A percentile compares a stretch with the other conserved stretches of the same genome.
phyloP scores from a whole-genome alignment of 306 rosid genomes.

The Ormosia semicastrata region DNA sequence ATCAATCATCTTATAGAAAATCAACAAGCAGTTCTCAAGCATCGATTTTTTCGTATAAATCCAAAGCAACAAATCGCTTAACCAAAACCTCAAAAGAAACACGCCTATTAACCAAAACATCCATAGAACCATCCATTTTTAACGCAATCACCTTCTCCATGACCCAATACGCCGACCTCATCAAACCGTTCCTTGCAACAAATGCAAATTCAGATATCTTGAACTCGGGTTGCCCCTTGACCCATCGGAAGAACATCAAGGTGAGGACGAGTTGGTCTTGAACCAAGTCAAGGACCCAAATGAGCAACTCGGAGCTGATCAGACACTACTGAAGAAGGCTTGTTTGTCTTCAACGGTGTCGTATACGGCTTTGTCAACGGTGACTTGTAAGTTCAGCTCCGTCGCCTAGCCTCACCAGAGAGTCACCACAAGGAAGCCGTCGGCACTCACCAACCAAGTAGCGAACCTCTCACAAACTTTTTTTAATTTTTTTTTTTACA shows the following conservation, averaged over 20 bases:
- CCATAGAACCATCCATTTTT: constrained; percentile 38
- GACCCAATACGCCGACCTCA: constrained; percentile 58
- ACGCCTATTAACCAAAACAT: constrained; percentile 36
- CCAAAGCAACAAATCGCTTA: constrained; percentile 57
- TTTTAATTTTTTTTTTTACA: too few relatives aligned
- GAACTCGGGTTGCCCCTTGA: constrained; percentile 48
- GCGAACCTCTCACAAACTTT: too few relatives aligned
- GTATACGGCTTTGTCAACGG: neutral
- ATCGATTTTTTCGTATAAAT: constrained; percentile 47
- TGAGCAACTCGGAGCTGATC: constrained; percentile 42
- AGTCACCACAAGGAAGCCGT: too few relatives aligned
- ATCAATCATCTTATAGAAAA: constrained; percentile 54
- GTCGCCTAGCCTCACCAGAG: too few relatives aligned
- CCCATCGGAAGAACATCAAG: constrained; percentile 73
- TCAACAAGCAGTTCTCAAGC: constrained; percentile 52
- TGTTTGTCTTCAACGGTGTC: constrained; percentile 38
- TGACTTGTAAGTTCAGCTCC: too few relatives aligned
- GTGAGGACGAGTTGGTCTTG: constrained; percentile 51
- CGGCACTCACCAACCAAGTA: too few relatives aligned
- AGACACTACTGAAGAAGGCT: too few relatives aligned
- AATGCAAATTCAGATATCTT: constrained; percentile 41
- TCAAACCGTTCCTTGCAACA: constrained; percentile 43
- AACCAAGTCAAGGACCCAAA: constrained; percentile 51
- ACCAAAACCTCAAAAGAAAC: constrained; percentile 34
- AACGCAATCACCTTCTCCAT: constrained; percentile 50